Conservation (phyloP, 768 basidiomycete genomes). For the Lactarius trivialis region DNA sequence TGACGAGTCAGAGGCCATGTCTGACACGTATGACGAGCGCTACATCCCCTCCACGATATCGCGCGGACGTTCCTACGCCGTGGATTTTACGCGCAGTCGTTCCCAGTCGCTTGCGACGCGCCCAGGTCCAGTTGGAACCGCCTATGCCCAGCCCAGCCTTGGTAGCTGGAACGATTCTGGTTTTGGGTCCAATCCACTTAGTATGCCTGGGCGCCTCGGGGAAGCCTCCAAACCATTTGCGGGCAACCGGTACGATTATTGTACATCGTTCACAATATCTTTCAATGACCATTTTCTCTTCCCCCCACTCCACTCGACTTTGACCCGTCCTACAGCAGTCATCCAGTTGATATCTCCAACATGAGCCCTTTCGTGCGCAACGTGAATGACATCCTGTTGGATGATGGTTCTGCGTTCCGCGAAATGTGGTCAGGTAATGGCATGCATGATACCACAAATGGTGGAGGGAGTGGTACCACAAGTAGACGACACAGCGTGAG, state of each 20-base stretch:
- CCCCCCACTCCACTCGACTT: constrained; percentile 36
- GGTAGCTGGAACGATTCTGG: constrained; percentile 56
- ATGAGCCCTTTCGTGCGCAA: constrained; percentile 84
- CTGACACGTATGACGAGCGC: constrained; percentile 44
- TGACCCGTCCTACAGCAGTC: constrained; percentile 37
- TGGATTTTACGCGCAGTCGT: constrained; percentile 64
- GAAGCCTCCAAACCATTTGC: constrained; percentile 54
- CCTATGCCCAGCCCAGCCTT: constrained; percentile 34
- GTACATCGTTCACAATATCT: constrained; percentile 49
- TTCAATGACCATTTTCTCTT: constrained; percentile 47
- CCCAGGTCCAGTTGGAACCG: constrained; percentile 47
- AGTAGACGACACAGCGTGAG: constrained; percentile 80
- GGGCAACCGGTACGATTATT: constrained; percentile 56
- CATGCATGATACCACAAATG: constrained; percentile 56
- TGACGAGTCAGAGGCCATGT: constrained; percentile 62
- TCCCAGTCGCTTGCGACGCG: constrained; percentile 69
- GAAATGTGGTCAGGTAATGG: constrained; percentile 73
- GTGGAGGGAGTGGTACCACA: constrained; percentile 71
- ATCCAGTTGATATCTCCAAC: constrained; percentile 57
- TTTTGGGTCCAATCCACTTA: constrained; percentile 48
- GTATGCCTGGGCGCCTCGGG: constrained; percentile 50
- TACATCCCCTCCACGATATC: constrained; percentile 38
- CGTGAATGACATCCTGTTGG: constrained; percentile 68
- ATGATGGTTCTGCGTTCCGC: constrained; percentile 64
- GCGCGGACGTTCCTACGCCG: constrained; percentile 54